Evolutionary conservation across 1,284 basidiomycete genomes (phyloP).

Genomic region (Rhodotorula sp.): DNA sequence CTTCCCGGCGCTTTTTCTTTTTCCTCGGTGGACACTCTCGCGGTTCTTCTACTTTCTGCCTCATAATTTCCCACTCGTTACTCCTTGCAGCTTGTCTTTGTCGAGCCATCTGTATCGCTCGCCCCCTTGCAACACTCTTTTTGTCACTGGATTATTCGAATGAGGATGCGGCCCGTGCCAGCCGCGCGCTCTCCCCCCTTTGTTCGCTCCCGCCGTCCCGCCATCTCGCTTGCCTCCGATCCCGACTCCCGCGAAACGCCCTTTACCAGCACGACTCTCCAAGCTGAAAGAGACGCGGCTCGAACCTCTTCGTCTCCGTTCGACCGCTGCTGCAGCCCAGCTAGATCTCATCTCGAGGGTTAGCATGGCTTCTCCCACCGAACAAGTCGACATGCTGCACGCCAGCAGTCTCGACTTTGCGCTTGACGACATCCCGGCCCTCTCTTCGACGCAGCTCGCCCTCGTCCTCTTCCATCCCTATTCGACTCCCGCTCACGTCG

Average conservation of each 20-base stretch:
- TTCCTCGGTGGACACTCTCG: background rate
- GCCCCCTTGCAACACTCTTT: background rate
- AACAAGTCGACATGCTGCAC: background rate
- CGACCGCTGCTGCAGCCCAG: background rate
- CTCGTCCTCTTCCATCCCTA: slow-evolving; percentile 18
- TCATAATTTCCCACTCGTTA: background rate
- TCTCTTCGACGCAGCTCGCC: slow-evolving; percentile 7
- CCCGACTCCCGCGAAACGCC: background rate
- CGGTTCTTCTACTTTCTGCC: no score
- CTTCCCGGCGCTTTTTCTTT: background rate
- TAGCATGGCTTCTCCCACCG: background rate
- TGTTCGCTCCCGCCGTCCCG: background rate
- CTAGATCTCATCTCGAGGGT: background rate
- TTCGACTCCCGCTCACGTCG: background rate
- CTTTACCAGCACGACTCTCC: no score
- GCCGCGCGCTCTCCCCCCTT: no score
- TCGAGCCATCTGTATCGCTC: background rate
- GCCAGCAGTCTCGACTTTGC: background rate
- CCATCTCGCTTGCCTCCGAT: no score
- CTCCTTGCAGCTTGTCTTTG: no score
- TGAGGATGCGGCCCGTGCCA: no score
- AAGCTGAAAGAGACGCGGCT: no score
- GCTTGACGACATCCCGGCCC: background rate
- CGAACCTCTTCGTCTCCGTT: background rate
- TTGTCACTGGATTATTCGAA: background rate